Conservation (phyloP, 768 basidiomycete genomes). For the Imleria badia region DNA sequence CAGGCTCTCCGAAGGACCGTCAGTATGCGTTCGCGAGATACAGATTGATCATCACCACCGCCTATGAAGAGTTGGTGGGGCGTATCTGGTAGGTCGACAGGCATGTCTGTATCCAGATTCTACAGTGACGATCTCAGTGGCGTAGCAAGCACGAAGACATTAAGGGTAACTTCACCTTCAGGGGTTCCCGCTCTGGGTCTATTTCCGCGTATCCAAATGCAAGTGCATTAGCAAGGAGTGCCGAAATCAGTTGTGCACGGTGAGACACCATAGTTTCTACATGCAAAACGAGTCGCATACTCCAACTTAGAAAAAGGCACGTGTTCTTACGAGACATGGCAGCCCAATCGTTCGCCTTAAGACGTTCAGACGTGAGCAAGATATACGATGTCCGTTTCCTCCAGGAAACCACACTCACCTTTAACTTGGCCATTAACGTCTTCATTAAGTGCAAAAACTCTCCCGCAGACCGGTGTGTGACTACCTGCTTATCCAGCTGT, state of each 20-base stretch:
- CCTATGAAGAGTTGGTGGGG: constrained; percentile 36
- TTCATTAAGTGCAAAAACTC: constrained; percentile 59
- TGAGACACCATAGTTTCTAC: constrained; percentile 50
- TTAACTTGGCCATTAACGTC: constrained; percentile 68
- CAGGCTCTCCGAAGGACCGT: constrained; percentile 17
- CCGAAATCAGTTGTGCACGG: constrained; percentile 43
- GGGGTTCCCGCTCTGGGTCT: constrained; percentile 44
- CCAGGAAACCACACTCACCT: constrained; percentile 35
- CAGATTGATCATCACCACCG: constrained; percentile 13
- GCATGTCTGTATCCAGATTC: constrained; percentile 53
- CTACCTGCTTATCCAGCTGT: constrained; percentile 45
- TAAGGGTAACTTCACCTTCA: constrained; percentile 43
- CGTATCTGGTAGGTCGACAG: constrained; percentile 40
- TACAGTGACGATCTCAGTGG: constrained; percentile 14
- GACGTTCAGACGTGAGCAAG: background rate
- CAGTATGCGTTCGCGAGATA: constrained; percentile 14
- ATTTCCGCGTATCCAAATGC: constrained; percentile 46
- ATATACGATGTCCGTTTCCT: background rate
- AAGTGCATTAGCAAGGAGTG: constrained; percentile 48
- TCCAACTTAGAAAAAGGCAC: background rate
- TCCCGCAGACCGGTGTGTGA: constrained; percentile 51
- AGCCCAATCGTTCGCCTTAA: constrained; percentile 60
- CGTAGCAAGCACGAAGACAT: background rate
- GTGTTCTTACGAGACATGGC: constrained; percentile 53
- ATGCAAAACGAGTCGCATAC: background rate